These are phyloP conservation scores for Yarrowia deformans DNA, from an alignment of 805 yeast genomes.

Conservation along the genomic window DNA sequence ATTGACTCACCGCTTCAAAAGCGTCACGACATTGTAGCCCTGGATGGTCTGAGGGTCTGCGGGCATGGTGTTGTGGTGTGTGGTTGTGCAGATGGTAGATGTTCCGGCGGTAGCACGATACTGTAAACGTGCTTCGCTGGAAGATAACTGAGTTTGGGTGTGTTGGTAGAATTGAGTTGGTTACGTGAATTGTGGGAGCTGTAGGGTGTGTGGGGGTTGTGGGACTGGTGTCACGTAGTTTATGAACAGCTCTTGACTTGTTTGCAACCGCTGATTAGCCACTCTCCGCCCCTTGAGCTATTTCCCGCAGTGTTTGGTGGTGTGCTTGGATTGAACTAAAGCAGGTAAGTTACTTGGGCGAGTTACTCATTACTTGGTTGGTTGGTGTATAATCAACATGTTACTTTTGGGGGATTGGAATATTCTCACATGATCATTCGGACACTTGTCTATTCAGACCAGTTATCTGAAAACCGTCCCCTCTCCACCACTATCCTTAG, in stretches of 20 bases:
- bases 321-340: no score
- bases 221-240: no score
- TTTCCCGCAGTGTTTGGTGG: no score
- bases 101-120: background rate
- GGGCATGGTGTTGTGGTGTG: conserved; percentile 24
- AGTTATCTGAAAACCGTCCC: no score
- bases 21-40: conserved; percentile 86
- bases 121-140: conserved; percentile 18
- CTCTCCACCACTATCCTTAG: no score
- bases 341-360: background rate
- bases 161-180: background rate
- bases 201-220: background rate
- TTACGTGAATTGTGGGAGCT: background rate
- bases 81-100: background rate
- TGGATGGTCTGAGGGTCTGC: conserved; percentile 54
- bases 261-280: no score
- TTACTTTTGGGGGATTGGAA: no score
- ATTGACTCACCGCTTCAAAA: conserved; percentile 64
- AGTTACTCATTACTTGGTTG: conserved; percentile 3
- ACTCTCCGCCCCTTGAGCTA: no score
- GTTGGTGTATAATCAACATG: background rate
- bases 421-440: no score
- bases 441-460: no score
- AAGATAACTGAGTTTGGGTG: conserved; percentile 25
- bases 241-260: no score